Conservation (phyloP, 2,329 filamentous ascomycete genomes). For the Clarireedia sp. region DNA sequence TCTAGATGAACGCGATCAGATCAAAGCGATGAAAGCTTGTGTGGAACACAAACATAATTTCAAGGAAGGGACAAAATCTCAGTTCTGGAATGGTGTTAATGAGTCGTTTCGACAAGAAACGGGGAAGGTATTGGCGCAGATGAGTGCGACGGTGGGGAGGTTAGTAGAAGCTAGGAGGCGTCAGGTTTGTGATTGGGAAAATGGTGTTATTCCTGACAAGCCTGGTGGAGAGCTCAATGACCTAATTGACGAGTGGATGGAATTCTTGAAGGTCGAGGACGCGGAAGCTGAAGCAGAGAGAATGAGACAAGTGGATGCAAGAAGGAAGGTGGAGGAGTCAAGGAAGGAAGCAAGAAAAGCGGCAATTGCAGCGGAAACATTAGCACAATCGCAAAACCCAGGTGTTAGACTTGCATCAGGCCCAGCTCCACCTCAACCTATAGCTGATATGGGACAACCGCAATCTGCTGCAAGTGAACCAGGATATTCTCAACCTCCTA, state of each 20-base stretch:
- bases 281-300: constrained; percentile 27
- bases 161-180: constrained; percentile 26
- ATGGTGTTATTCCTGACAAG: constrained; percentile 26
- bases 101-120: constrained; percentile 26
- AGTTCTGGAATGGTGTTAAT: constrained; percentile 28
- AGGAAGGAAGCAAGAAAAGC: constrained; percentile 27
- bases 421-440: constrained; percentile 13
- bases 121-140: constrained; percentile 28
- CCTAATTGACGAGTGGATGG: constrained; percentile 27
- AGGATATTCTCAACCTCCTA: constrained; percentile 12
- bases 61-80: constrained; percentile 29
- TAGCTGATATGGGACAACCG: constrained; percentile 15
- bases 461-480: constrained; percentile 3
- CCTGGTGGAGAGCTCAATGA: constrained; percentile 28
- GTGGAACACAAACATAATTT: constrained; percentile 25
- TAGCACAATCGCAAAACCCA: constrained; percentile 15
- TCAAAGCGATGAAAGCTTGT: constrained; percentile 28
- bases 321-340: constrained; percentile 26
- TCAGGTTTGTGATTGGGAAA: constrained; percentile 29
- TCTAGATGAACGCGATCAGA: constrained; percentile 28
- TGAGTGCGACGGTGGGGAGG: constrained; percentile 29
- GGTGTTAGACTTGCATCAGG: constrained; percentile 13
- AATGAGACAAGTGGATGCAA: constrained; percentile 28
- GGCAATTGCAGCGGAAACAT: constrained; percentile 25
- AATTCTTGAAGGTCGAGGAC: constrained; percentile 29